These are phyloP conservation scores for Pelargonium exstipulatum DNA, from an alignment of 441 rosid species.

Conservation along the genomic window DNA sequence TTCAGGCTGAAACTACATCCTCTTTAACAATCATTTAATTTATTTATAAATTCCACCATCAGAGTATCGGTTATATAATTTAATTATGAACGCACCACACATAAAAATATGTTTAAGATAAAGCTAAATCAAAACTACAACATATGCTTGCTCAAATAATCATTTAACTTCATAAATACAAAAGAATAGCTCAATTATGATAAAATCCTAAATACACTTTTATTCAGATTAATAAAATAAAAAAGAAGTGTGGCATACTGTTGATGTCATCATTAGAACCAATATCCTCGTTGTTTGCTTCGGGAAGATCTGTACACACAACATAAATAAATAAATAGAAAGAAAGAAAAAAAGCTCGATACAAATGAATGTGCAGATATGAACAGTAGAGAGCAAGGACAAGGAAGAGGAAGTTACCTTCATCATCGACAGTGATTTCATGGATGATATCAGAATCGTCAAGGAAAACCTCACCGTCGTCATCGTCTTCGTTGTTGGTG, in stretches of 20 bases:
- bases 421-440: constrained; percentile 63
- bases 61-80: too few relatives aligned
- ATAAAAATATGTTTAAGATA: too few relatives aligned
- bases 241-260: constrained; percentile 23
- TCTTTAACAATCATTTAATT: too few relatives aligned
- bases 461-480: constrained; percentile 61
- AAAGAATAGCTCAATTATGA: too few relatives aligned
- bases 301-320: constrained; percentile 58
- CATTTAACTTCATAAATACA: too few relatives aligned
- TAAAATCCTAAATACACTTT: too few relatives aligned
- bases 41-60: too few relatives aligned
- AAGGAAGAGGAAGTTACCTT: constrained; percentile 33
- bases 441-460: constrained; percentile 65
- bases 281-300: constrained; percentile 43
- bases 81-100: too few relatives aligned
- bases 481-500: constrained; percentile 13
- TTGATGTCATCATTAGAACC: constrained; percentile 31
- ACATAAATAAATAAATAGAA: not conserved
- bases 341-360: not conserved
- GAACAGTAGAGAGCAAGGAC: not conserved
- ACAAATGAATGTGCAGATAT: not conserved
- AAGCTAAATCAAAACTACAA: too few relatives aligned
- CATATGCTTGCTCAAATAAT: too few relatives aligned
- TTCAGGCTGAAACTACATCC: too few relatives aligned
- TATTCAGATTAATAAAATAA: not conserved